Percentiles rank a stretch among this genome's conserved stretches.
phyloP scores from a whole-genome alignment of 2,329 filamentous ascomycete species.

The Sphaceloma murrayae region DNA sequence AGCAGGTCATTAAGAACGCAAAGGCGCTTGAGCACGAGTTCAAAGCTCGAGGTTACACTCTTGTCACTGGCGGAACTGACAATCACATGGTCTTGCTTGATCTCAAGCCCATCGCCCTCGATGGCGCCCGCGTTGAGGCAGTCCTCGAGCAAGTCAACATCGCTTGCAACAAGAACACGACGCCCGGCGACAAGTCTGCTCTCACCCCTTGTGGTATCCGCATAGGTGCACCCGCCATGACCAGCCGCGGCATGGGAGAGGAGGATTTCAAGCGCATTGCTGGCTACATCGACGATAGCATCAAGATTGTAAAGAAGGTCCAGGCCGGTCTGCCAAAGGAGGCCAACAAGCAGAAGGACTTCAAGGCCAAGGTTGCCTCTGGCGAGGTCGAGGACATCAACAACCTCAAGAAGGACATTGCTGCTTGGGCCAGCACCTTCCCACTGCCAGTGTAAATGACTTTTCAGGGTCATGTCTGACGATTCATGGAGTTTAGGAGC shows the following conservation, averaged over 20 bases:
- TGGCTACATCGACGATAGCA: constrained; percentile 75
- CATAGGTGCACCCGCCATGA: constrained; percentile 97
- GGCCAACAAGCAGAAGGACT: constrained; percentile 99
- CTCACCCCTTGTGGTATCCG: constrained; percentile 90
- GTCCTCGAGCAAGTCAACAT: constrained; percentile 98
- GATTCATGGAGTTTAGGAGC: constrained; percentile 2
- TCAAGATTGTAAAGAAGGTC: constrained; percentile 83
- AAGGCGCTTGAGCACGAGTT: constrained; percentile 76
- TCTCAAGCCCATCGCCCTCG: constrained; percentile 77
- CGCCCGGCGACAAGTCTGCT: constrained; percentile 93
- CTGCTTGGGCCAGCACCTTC: constrained; percentile 78
- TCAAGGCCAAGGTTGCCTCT: constrained; percentile 80
- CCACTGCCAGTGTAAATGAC: constrained; percentile 64
- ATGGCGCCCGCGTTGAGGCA: constrained; percentile 89
- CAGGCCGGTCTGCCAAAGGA: constrained; percentile 83
- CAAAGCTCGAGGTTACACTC: constrained; percentile 70
- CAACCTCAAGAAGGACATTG: constrained; percentile 78
- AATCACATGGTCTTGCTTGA: constrained; percentile 94
- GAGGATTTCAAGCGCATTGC: constrained; percentile 88
- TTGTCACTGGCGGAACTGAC: constrained; percentile 91
- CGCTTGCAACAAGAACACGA: constrained; percentile 98
- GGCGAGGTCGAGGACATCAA: constrained; percentile 75
- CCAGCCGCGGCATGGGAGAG: constrained; percentile 82
- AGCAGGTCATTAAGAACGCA: constrained; percentile 80
- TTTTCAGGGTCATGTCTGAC: constrained; percentile 1